Percentiles rank a stretch among this genome's conserved stretches.
Evolutionary conservation across 2,329 filamentous ascomycete genomes (phyloP).

Genomic region (Fusarium bulbicola): DNA sequence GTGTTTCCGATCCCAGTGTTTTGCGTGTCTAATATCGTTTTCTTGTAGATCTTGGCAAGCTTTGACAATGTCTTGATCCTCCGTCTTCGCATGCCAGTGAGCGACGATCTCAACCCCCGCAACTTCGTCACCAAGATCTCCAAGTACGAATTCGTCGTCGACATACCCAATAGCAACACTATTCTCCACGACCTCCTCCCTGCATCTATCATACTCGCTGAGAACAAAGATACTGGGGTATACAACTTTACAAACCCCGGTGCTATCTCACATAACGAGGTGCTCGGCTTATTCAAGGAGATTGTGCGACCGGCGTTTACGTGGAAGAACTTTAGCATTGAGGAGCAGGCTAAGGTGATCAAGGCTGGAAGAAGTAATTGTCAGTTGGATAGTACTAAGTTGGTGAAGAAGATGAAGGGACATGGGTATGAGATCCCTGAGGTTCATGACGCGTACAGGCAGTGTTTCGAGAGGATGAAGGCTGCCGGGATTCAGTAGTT

Average conservation of each 20-base stretch:
- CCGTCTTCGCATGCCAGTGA: constrained; percentile 74
- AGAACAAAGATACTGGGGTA: constrained; percentile 69
- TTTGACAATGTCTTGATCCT: constrained; percentile 71
- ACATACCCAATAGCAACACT: constrained; percentile 75
- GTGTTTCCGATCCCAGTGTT: too few relatives aligned
- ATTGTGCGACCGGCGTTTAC: constrained; percentile 68
- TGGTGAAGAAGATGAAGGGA: constrained; percentile 67
- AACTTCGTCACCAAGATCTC: constrained; percentile 77
- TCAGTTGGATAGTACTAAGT: constrained; percentile 69
- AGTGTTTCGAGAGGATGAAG: constrained; percentile 6
- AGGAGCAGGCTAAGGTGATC: constrained; percentile 73
- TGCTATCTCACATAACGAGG: constrained; percentile 76
- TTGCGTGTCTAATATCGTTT: too few relatives aligned
- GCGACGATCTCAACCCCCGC: constrained; percentile 71
- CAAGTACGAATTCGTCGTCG: constrained; percentile 70
- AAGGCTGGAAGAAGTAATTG: constrained; percentile 73
- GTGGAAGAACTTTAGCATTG: constrained; percentile 73
- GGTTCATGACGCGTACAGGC: constrained; percentile 67
- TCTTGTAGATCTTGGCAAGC: constrained; percentile 67
- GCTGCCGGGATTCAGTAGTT: neutral
- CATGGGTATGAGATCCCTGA: constrained; percentile 68
- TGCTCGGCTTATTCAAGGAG: constrained; percentile 69
- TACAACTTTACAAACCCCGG: constrained; percentile 78
- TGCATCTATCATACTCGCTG: constrained; percentile 66
- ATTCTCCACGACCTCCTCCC: constrained; percentile 72